phyloP scores from a whole-genome alignment of 306 rosid genomes.

The Chamaecrista fasciculata region DNA sequence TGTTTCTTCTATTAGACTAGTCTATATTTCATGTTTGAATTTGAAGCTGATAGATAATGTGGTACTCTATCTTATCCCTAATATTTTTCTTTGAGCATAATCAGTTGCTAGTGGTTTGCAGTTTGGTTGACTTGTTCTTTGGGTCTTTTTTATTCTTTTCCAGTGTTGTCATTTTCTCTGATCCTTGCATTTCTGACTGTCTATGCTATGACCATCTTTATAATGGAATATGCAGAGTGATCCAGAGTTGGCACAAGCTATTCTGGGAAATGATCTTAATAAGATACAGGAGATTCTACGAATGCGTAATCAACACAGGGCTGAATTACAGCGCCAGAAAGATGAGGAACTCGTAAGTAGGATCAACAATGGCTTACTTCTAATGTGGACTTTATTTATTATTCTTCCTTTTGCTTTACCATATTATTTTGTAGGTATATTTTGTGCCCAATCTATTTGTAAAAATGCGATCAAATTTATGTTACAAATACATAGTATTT shows the following conservation, averaged over 20 bases:
- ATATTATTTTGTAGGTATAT: neutral
- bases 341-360: conserved; percentile 84
- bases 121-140: conserved; percentile 18
- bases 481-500: neutral
- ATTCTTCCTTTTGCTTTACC: neutral
- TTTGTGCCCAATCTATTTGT: neutral
- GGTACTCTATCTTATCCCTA: neutral
- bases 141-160: conserved; percentile 1
- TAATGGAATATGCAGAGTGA: conserved; percentile 53
- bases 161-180: conserved; percentile 15
- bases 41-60: conserved; percentile 3
- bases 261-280: conserved; percentile 75
- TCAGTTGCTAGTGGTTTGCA: conserved; percentile 17
- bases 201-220: conserved; percentile 24
- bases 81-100: conserved; percentile 12
- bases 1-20: conserved; percentile 10
- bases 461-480: neutral
- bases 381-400: neutral
- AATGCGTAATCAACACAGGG: conserved; percentile 55
- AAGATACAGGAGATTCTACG: conserved; percentile 72
- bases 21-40: conserved; percentile 18
- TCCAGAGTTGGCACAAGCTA: conserved; percentile 89
- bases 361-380: conserved; percentile 2
- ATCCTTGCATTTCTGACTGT: neutral
- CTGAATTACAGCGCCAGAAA: conserved; percentile 59